These are phyloP conservation scores for Penicillium coffeae DNA, from an alignment of 495 filamentous ascomycete genomes.

Conservation along the genomic window DNA sequence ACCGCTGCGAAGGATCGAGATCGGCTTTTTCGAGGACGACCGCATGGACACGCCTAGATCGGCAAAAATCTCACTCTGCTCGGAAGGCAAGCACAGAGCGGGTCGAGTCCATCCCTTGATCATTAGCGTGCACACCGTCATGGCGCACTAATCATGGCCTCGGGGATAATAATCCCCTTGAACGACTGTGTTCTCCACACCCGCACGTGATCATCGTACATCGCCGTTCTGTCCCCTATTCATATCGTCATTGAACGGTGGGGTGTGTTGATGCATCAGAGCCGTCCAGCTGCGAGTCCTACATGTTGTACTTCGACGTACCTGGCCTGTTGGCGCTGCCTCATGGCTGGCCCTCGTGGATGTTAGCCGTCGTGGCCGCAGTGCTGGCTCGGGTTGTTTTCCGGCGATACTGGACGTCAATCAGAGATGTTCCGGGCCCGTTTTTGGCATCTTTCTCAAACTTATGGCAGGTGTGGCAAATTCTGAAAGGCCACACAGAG, in stretches of 20 bases:
- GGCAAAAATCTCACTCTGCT: too few species aligned
- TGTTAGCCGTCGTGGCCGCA: not conserved
- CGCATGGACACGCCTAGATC: too few species aligned
- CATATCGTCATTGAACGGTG: not conserved
- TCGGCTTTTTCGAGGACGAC: too few species aligned
- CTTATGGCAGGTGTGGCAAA: conserved; percentile 36
- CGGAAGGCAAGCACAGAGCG: not conserved
- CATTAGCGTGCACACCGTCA: not conserved
- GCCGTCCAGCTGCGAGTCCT: not conserved
- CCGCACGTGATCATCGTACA: not conserved
- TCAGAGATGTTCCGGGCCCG: conserved; percentile 38
- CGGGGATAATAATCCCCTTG: not conserved
- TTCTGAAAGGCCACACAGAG: conserved; percentile 39
- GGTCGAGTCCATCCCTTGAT: not conserved
- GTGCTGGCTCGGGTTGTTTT: conserved; percentile 6
- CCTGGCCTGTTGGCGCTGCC: not conserved
- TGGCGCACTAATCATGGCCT: not conserved
- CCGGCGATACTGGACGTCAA: conserved; percentile 21
- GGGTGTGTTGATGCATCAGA: not conserved
- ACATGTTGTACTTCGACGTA: not conserved
- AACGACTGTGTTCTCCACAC: not conserved
- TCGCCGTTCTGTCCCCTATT: not conserved
- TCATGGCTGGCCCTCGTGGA: not conserved
- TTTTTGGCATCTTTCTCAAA: conserved; percentile 38
- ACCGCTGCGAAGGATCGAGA: too few species aligned